Percentiles rank a stretch among this genome's conserved stretches.
Evolutionary conservation across 306 rosid genomes (phyloP).

Genomic region (Betula pendula): DNA sequence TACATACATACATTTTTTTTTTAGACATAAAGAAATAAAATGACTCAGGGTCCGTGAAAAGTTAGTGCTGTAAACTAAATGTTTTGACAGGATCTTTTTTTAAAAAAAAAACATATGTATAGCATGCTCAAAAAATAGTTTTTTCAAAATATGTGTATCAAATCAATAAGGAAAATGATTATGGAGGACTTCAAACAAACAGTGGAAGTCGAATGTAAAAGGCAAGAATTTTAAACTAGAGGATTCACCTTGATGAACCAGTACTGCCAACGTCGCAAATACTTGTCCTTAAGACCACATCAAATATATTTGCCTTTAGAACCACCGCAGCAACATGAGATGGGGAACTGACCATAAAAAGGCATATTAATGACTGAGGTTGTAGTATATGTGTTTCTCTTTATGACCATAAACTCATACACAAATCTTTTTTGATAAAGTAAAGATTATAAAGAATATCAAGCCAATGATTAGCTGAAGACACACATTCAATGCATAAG

Average conservation of each 20-base stretch:
- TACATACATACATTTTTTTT: not conserved
- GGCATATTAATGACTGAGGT: not conserved
- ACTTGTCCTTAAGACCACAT: slow-evolving; percentile 45
- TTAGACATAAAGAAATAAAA: not conserved
- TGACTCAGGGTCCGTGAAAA: not conserved
- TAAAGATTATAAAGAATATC: not conserved
- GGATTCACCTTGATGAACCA: slow-evolving; percentile 61
- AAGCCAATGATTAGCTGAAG: not conserved
- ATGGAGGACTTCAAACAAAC: no score
- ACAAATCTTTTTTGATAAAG: not conserved
- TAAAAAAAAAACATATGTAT: not conserved
- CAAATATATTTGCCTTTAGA: slow-evolving; percentile 74
- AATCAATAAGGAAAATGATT: not conserved
- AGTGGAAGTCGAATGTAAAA: not conserved
- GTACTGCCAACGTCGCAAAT: slow-evolving; percentile 37
- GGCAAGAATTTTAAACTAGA: not conserved
- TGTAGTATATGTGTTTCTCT: not conserved
- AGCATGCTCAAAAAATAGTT: not conserved
- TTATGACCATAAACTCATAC: not conserved
- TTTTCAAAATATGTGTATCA: slow-evolving; percentile 1
- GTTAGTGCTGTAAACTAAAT: not conserved
- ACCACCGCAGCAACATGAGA: slow-evolving; percentile 59
- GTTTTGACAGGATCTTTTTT: not conserved
- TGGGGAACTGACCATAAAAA: slow-evolving; percentile 63
- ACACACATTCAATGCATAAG: not conserved